Conservation (phyloP, 331 rosid species). For the Ulmus americana region DNA sequence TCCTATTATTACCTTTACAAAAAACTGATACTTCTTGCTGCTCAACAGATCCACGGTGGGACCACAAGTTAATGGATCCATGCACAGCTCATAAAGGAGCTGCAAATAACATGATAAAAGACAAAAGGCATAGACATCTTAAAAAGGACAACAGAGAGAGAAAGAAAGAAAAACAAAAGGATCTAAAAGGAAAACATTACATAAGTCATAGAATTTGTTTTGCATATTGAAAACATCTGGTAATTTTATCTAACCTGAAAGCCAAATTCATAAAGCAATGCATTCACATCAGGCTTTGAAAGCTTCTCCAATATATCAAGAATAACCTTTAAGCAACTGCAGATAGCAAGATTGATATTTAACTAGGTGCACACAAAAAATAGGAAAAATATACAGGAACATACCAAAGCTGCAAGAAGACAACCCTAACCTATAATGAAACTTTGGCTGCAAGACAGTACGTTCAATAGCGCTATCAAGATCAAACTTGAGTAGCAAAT, state of each 20-base stretch:
- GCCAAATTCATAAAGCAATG: constrained; percentile 82
- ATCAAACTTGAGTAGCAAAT: constrained; percentile 82
- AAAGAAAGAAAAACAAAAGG: neutral
- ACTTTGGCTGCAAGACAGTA: constrained; percentile 80
- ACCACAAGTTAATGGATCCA: constrained; percentile 68
- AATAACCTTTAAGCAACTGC: constrained; percentile 92
- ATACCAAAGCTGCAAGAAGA: constrained; percentile 10
- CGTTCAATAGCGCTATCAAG: constrained; percentile 70
- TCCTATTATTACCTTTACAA: constrained; percentile 53
- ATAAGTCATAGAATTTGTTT: neutral
- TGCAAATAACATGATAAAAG: constrained; percentile 37
- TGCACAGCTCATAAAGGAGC: constrained; percentile 80
- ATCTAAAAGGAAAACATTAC: neutral
- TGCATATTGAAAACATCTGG: constrained; percentile 11
- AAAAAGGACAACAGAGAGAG: neutral
- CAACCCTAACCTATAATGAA: constrained; percentile 72
- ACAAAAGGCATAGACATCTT: neutral
- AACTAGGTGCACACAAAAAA: constrained; percentile 14
- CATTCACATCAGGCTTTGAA: constrained; percentile 71
- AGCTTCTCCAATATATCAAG: constrained; percentile 88
- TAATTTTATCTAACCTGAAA: constrained; percentile 64
- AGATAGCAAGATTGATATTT: constrained; percentile 22
- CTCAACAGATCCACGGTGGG: constrained; percentile 84
- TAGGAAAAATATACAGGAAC: constrained; percentile 1
- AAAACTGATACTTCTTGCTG: constrained; percentile 70